A percentile compares a stretch with the other conserved stretches of the same genome.
Evolutionary conservation across 2,329 filamentous ascomycete genomes (phyloP).

Genomic region (Fusarium sp.): DNA sequence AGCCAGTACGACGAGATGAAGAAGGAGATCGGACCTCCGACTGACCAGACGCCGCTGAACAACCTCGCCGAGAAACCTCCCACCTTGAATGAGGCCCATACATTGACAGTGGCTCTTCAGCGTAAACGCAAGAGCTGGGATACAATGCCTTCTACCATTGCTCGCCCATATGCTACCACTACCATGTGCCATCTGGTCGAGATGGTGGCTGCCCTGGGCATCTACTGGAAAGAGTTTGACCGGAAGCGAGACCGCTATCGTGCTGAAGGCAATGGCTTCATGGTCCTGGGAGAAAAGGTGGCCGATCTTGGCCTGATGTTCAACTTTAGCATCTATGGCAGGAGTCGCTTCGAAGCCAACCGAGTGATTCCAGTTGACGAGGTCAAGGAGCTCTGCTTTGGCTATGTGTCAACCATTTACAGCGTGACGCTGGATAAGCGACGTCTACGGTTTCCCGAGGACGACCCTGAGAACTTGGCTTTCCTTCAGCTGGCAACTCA

Average conservation of each 20-base stretch:
- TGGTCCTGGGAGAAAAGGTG: conserved; percentile 60
- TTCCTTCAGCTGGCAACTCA: conserved; percentile 61
- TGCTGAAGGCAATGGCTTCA: conserved; percentile 67
- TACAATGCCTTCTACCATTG: conserved; percentile 61
- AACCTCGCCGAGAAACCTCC: conserved; percentile 43
- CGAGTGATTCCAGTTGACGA: conserved; percentile 65
- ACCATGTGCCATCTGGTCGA: conserved; percentile 68
- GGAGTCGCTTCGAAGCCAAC: conserved; percentile 60
- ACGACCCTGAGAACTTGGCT: conserved; percentile 56
- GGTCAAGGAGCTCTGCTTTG: conserved; percentile 68
- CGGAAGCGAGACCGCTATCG: conserved; percentile 62
- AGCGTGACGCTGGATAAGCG: conserved; percentile 53
- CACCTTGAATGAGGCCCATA: conserved; percentile 50
- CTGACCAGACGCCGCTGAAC: conserved; percentile 13
- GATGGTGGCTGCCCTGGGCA: conserved; percentile 64
- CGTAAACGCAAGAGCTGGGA: conserved; percentile 63
- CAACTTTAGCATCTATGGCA: conserved; percentile 63
- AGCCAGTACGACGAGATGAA: conserved; percentile 47
- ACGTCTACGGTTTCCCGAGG: conserved; percentile 52
- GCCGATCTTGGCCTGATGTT: conserved; percentile 67
- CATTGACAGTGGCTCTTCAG: conserved; percentile 60
- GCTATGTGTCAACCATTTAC: conserved; percentile 67
- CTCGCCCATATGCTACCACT: conserved; percentile 64
- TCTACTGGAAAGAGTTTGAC: conserved; percentile 71
- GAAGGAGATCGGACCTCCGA: conserved; percentile 37